A percentile compares a stretch with the other conserved stretches of the same genome.
These are phyloP conservation scores for Microcyclosporella mali DNA, from an alignment of 2,329 filamentous ascomycete species.

Conservation along the genomic window DNA sequence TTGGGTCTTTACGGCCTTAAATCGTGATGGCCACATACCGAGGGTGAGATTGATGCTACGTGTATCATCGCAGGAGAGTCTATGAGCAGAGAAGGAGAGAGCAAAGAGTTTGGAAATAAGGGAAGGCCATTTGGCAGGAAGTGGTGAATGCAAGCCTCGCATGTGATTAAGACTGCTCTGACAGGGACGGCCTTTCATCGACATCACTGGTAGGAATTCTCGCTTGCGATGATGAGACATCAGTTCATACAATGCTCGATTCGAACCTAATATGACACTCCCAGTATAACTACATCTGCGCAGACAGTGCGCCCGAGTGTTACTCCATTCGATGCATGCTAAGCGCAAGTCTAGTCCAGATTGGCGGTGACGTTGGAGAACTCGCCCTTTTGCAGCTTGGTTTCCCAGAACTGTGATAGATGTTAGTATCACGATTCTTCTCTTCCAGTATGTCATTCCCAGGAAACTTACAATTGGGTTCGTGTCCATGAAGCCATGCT, in stretches of 20 bases:
- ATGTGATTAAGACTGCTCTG: too few species aligned
- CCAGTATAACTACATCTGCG: conserved; percentile 16
- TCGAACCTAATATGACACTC: conserved; percentile 14
- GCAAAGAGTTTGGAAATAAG: too few species aligned
- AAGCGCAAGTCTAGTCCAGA: conserved; percentile 37
- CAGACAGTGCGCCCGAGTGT: background rate
- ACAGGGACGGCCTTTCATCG: too few species aligned
- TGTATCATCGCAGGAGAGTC: too few species aligned
- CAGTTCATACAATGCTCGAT: conserved; percentile 7
- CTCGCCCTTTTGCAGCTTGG: conserved; percentile 96
- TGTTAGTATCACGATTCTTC: conserved; percentile 1
- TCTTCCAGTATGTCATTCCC: background rate
- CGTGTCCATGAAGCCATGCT: conserved; percentile 96
- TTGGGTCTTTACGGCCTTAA: too few species aligned
- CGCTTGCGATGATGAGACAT: background rate
- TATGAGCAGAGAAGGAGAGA: too few species aligned
- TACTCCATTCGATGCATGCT: conserved; percentile 1
- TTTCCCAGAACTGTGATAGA: conserved; percentile 85
- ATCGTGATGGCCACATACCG: background rate
- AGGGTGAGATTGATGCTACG: too few species aligned
- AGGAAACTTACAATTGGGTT: conserved; percentile 54
- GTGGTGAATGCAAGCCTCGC: too few species aligned
- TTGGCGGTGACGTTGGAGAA: conserved; percentile 89
- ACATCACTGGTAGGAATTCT: too few species aligned
- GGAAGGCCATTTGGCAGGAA: too few species aligned